These are phyloP conservation scores for Tetrahymena malaccensis DNA, from an alignment of 73 alveolate genomes.

Conservation along the genomic window DNA sequence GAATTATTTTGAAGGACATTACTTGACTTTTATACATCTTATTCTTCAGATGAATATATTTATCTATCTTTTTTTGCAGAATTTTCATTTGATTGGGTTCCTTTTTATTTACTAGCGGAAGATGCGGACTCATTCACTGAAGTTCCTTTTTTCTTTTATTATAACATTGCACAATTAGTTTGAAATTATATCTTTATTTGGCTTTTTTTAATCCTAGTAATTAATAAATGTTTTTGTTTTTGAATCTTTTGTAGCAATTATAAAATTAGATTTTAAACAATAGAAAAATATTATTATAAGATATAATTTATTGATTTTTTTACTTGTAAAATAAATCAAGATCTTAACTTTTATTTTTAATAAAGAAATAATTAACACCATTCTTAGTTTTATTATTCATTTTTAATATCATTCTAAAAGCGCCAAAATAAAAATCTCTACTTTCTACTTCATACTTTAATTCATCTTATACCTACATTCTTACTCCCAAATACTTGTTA, in stretches of 20 bases:
- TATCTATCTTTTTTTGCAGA: not conserved
- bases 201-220: not conserved
- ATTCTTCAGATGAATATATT: not conserved
- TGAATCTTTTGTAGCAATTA: not conserved
- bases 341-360: not conserved
- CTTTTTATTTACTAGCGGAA: not conserved
- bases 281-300: not conserved
- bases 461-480: not conserved
- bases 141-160: not conserved
- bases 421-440: not conserved
- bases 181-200: not conserved
- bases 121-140: not conserved
- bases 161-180: not conserved
- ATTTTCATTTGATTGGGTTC: not conserved
- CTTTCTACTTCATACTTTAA: not conserved
- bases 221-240: not conserved
- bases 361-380: not conserved
- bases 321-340: not conserved
- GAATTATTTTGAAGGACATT: not conserved
- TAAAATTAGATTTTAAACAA: not conserved
- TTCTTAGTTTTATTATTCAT: not conserved
- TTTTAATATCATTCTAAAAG: not conserved
- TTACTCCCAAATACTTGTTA: not conserved
- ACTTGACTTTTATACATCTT: not conserved
- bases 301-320: not conserved